Conservation (phyloP, 31 red algal genomes). For the Porphyra umbilicalis region DNA sequence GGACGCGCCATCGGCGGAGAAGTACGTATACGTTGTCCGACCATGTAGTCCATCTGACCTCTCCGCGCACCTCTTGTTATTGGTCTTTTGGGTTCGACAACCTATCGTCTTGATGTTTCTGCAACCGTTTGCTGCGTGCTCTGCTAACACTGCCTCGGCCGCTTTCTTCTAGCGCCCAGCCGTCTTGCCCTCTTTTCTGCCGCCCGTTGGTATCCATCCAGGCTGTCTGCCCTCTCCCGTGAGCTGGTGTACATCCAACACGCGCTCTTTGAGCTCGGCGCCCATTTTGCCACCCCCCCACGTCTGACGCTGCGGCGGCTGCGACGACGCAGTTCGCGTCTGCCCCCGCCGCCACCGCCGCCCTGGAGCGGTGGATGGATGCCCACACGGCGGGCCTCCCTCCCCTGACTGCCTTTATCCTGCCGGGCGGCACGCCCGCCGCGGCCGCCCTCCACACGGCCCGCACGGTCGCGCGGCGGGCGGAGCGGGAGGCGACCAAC, state of each 20-base stretch:
- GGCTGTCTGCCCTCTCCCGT: neutral
- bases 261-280: constrained; percentile 72
- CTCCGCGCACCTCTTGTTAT: too few species aligned
- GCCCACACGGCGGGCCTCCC: constrained; percentile 37
- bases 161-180: too few species aligned
- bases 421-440: constrained; percentile 58
- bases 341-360: constrained; percentile 1
- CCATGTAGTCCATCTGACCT: too few species aligned
- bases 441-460: constrained; percentile 62
- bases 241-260: constrained; percentile 43
- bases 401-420: constrained; percentile 50
- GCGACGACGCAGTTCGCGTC: constrained; percentile 35
- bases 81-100: too few species aligned
- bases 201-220: neutral
- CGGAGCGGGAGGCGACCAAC: constrained; percentile 45
- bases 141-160: too few species aligned
- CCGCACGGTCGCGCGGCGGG: constrained; percentile 55
- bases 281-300: constrained; percentile 60
- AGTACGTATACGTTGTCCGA: too few species aligned
- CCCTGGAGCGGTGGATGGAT: constrained; percentile 74
- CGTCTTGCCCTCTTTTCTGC: too few species aligned
- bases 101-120: too few species aligned
- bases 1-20: neutral
- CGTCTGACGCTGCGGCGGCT: constrained; percentile 25
- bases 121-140: too few species aligned